phyloP scores from a whole-genome alignment of 768 basidiomycete species.

The Panaeolus cyanescens region DNA sequence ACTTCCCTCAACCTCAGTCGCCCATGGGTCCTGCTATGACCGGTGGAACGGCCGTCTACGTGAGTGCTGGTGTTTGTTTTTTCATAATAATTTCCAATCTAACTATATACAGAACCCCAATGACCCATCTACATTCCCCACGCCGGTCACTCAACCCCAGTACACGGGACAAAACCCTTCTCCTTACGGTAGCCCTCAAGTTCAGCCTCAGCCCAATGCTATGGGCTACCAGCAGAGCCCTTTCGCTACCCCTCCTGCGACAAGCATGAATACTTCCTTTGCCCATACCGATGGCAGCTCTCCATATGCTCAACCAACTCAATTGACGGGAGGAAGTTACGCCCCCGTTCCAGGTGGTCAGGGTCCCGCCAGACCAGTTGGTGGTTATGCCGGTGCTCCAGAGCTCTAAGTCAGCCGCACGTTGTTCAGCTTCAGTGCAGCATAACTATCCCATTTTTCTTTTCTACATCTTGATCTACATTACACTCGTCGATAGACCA shows the following conservation, averaged over 20 bases:
- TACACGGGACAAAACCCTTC: not conserved
- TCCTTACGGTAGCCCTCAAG: not conserved
- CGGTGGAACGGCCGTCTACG: conserved; percentile 28
- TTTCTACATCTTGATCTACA: no score
- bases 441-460: no score
- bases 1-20: not conserved
- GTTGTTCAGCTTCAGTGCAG: no score
- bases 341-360: not conserved
- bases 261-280: not conserved
- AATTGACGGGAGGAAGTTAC: not conserved
- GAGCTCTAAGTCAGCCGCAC: not conserved
- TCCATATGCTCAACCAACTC: not conserved
- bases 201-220: not conserved
- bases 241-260: not conserved
- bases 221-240: not conserved
- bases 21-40: conserved; percentile 7
- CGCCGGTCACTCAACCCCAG: not conserved
- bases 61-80: conserved; percentile 22
- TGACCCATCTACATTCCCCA: conserved; percentile 44
- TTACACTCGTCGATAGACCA: no score
- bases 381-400: not conserved
- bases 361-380: not conserved
- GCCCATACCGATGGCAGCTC: not conserved
- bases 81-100: not conserved
- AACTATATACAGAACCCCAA: conserved; percentile 31